A percentile compares a stretch with the other conserved stretches of the same genome.
phyloP scores from a whole-genome alignment of 495 filamentous ascomycete genomes.

The Annulohypoxylon maeteangense region DNA sequence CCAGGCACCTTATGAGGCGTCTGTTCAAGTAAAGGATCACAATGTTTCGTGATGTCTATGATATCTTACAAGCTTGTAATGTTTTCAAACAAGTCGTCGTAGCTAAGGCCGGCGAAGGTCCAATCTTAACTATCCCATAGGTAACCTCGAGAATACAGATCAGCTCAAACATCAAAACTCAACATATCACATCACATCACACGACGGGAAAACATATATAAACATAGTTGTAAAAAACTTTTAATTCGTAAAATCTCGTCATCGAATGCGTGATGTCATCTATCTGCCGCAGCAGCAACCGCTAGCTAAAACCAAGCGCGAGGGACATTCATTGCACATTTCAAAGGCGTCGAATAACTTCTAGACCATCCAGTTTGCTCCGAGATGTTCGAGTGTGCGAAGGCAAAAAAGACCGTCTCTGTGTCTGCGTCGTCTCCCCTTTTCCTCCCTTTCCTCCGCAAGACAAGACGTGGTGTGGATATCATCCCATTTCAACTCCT shows the following conservation, averaged over 20 bases:
- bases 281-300: slow-evolving; percentile 1
- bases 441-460: background rate
- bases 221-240: slow-evolving; percentile 9
- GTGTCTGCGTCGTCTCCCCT: background rate
- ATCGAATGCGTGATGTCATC: slow-evolving; percentile 34
- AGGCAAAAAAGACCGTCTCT: slow-evolving; percentile 7
- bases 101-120: too few relatives aligned
- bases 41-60: too few relatives aligned
- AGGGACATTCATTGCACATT: slow-evolving; percentile 28
- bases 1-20: too few relatives aligned
- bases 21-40: too few relatives aligned
- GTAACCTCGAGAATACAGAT: too few relatives aligned
- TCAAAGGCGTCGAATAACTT: slow-evolving; percentile 10
- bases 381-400: slow-evolving; percentile 9
- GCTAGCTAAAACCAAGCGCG: slow-evolving; percentile 8
- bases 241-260: slow-evolving; percentile 33
- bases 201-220: background rate
- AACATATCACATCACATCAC: background rate
- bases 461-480: slow-evolving; percentile 2
- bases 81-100: too few relatives aligned
- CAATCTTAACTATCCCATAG: too few relatives aligned
- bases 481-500: slow-evolving; percentile 13
- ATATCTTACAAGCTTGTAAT: too few relatives aligned
- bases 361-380: slow-evolving; percentile 5
- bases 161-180: too few relatives aligned